Percentiles rank a stretch among this genome's conserved stretches.
Conservation (phyloP, 2,329 filamentous ascomycete species). For the Hypoxylon sp. region DNA sequence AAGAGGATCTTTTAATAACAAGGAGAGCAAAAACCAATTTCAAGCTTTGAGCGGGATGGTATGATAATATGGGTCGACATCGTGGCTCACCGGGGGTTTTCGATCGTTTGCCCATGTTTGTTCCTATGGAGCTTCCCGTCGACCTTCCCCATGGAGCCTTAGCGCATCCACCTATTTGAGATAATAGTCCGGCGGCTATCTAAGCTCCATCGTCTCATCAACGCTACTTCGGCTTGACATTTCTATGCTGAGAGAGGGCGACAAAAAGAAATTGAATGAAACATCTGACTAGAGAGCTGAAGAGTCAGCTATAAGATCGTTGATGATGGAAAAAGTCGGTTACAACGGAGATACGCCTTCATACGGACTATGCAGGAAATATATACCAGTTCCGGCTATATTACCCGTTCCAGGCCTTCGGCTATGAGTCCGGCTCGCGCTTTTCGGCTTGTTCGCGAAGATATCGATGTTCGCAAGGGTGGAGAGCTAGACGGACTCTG, state of each 20-base stretch:
- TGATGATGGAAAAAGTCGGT: not conserved
- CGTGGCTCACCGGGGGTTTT: not conserved
- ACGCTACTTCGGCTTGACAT: not conserved
- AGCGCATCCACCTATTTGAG: conserved; percentile 14
- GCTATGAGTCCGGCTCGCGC: conserved; percentile 24
- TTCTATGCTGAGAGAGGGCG: not conserved
- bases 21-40: not conserved
- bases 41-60: not conserved
- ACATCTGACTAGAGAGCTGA: not conserved
- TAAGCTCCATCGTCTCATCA: not conserved
- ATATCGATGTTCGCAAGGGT: conserved; percentile 15
- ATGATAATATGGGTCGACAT: conserved; percentile 3
- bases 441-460: conserved; percentile 16
- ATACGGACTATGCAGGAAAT: not conserved
- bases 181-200: conserved; percentile 4
- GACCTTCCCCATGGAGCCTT: conserved; percentile 24
- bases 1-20: not conserved
- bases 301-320: not conserved
- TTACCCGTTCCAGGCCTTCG: conserved; percentile 3
- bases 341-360: not conserved
- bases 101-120: conserved; percentile 1
- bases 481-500: conserved; percentile 6
- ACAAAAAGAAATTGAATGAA: not conserved
- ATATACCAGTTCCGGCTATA: not conserved
- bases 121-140: conserved; percentile 8